Base-by-base conservation (phyloP, 2,329 filamentous ascomycete genomes). In the Peltaster fructicola region DNA sequence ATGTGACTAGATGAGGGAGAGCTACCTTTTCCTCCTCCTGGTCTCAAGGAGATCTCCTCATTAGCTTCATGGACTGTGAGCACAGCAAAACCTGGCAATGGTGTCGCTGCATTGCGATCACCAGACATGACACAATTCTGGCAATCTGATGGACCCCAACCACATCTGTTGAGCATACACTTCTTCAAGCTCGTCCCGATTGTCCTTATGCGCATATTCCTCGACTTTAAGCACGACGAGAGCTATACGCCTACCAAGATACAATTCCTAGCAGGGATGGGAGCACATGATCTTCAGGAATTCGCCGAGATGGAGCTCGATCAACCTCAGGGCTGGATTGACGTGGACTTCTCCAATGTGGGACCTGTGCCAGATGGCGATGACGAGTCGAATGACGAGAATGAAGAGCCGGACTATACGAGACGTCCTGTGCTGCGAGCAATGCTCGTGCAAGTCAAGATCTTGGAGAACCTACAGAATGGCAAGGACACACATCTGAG, bases 401-500 rank as follows among this genome's bases (percentile, higher is more conserved):
- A 33, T 36, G 40, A 23, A 38, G 37, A 39, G 22, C 30, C 44
- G 9, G 38, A 49, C 27, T 47, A 69, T 66, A 22, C 61, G 60
- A 23, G 71, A 70, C 42, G 75, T 65, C 58, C 58, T 40, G 77
- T 84, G 1, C 65, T 95, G 10, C 71, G 84, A 31, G 82, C 79
- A 9, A 92, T 85, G 55, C 69, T 95, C 15, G 63, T 98, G 14
- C 84, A 95, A 50, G 73, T 95, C 43, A 73, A 78, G 37, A 74
- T 98, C 23, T 66, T 85, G 25, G 88, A 95, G 55, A 98, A 98
- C 45, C 88, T 98, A 50, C 88, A 98, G 54, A 98, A 98, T 49
- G 88, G 88, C 35, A 98, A 98, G 50, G 88, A 98, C 48, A 98
- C 88, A n/a, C 88, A 98, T 58, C 65, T 98, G 13, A 67, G 88